phyloP scores from a whole-genome alignment of 192 early-diverging fungal species.

The Borealophlyctis nickersoniae region DNA sequence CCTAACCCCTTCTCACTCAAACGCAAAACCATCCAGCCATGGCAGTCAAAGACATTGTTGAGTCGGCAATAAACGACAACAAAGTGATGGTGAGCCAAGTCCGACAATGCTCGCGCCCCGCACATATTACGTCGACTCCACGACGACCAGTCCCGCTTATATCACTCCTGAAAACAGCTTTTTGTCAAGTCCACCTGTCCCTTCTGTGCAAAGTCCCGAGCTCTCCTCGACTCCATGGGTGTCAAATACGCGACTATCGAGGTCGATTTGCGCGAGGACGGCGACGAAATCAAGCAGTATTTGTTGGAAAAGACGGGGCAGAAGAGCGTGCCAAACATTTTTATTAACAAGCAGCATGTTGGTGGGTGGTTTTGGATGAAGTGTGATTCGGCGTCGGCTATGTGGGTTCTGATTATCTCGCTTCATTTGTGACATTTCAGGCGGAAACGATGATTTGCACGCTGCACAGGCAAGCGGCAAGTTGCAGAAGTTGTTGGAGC shows the following conservation, averaged over 20 bases:
- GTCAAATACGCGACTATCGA: slow-evolving; percentile 21
- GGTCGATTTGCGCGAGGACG: slow-evolving; percentile 32
- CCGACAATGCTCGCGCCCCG: too few relatives aligned
- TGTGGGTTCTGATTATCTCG: too few relatives aligned
- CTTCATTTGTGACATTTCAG: slow-evolving; percentile 19
- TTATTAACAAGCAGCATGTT: slow-evolving; percentile 28
- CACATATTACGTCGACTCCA: too few relatives aligned
- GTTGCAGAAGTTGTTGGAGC: slow-evolving; percentile 27
- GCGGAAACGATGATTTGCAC: slow-evolving; percentile 42
- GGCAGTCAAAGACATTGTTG: too few relatives aligned
- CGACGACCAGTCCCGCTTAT: too few relatives aligned
- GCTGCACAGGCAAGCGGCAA: slow-evolving; percentile 26
- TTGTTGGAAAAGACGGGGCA: slow-evolving; percentile 39
- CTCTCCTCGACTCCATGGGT: slow-evolving; percentile 16
- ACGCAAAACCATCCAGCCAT: too few relatives aligned
- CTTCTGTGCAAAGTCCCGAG: slow-evolving; percentile 8
- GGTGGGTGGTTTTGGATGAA: slow-evolving; percentile 23
- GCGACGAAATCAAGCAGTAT: slow-evolving; percentile 44
- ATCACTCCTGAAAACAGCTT: too few relatives aligned
- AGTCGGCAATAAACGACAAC: too few relatives aligned
- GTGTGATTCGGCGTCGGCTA: too few relatives aligned
- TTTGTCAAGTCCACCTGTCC: slow-evolving; percentile 26
- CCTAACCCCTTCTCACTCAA: too few relatives aligned
- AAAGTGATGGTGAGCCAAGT: too few relatives aligned
- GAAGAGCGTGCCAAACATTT: slow-evolving; percentile 34